Evolutionary conservation across 148 eudicot species (phyloP).

Genomic region (Gaultheria prostrata): DNA sequence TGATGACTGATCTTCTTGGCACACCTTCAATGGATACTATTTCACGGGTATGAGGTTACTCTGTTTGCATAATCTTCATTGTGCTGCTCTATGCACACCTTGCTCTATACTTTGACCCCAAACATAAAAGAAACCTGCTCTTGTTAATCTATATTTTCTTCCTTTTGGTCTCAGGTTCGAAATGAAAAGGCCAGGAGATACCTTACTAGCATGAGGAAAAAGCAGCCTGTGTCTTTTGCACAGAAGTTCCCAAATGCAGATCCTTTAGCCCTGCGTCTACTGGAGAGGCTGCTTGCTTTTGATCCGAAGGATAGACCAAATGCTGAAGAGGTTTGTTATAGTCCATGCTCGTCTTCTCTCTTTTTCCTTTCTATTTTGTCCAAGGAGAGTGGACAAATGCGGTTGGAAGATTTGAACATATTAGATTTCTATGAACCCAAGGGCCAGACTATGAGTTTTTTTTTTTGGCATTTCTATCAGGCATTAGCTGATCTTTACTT

Average conservation of each 20-base stretch:
- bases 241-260: slow-evolving; percentile 59
- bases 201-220: slow-evolving; percentile 61
- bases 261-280: slow-evolving; percentile 53
- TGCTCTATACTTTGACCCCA: background rate
- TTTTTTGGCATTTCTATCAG: slow-evolving; percentile 24
- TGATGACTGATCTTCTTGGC: slow-evolving; percentile 63
- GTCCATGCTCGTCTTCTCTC: background rate
- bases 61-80: slow-evolving; percentile 5
- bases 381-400: background rate
- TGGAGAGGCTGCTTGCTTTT: slow-evolving; percentile 61
- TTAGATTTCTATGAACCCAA: background rate
- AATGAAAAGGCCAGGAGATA: slow-evolving; percentile 69
- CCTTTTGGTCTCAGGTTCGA: slow-evolving; percentile 41
- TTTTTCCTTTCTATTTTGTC: background rate
- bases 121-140: slow-evolving; percentile 6
- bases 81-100: background rate
- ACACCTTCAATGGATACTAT: slow-evolving; percentile 63
- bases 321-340: slow-evolving; percentile 56
- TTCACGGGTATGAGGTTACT: slow-evolving; percentile 35
- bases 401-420: background rate
- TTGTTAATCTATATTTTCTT: slow-evolving; percentile 6
- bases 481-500: slow-evolving; percentile 74
- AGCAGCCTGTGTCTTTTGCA: slow-evolving; percentile 48
- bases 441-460: background rate
- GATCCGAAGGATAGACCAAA: slow-evolving; percentile 71